Conservation (phyloP, 164 flowering plant species). For the Platanus orientalis region DNA sequence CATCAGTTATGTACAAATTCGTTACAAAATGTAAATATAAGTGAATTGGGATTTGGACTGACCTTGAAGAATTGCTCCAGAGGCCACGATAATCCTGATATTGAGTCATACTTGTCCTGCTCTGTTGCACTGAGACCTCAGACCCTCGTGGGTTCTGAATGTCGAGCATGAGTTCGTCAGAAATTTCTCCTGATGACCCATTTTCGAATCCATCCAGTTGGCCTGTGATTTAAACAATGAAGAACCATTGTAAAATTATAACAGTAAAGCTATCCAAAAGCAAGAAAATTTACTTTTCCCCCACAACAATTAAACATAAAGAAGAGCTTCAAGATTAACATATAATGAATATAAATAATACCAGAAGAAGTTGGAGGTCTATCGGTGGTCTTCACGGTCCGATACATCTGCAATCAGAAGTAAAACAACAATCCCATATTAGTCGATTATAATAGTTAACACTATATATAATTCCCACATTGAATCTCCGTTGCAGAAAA, state of each 20-base stretch:
- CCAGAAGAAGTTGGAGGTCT: conserved; percentile 87
- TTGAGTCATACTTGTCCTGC: conserved; percentile 34
- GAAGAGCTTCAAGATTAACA: not conserved
- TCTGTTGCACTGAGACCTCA: conserved; percentile 37
- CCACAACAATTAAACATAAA: not conserved
- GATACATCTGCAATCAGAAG: conserved; percentile 74
- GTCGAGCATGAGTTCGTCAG: conserved; percentile 57
- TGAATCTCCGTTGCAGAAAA: not conserved
- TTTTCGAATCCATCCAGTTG: conserved; percentile 65
- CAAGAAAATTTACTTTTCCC: not conserved
- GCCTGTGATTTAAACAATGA: conserved; percentile 26
- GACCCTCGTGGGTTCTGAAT: conserved; percentile 41
- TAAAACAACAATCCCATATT: not conserved
- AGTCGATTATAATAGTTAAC: not conserved
- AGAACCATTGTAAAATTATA: too few relatives aligned
- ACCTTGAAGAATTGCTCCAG: conserved; percentile 98
- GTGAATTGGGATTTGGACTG: not conserved
- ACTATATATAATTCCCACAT: not conserved
- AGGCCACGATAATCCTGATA: conserved; percentile 53
- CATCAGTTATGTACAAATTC: too few relatives aligned
- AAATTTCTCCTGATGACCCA: conserved; percentile 78
- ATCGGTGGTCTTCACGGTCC: conserved; percentile 95
- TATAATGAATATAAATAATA: conserved; percentile 8
- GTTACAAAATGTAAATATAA: not conserved
- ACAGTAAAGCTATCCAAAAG: not conserved